Evolutionary conservation across 202 grass and related monocot species (phyloP), one percentile per base, ranked within the genome.

Genomic region (Eragrostis tef): DNA sequence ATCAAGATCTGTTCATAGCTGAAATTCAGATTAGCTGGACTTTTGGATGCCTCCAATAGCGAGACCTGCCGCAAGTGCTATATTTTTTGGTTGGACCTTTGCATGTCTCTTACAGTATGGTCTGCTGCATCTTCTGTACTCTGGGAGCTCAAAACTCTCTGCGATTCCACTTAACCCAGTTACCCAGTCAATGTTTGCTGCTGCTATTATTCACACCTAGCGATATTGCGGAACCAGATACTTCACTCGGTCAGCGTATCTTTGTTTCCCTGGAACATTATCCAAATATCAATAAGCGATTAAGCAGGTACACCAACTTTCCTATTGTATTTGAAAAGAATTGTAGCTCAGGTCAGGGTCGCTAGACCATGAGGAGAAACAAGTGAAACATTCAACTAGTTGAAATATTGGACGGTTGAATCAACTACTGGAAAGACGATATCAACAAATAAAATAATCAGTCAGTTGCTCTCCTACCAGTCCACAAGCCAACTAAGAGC

Each of bases 131-230:
- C 53, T 24, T 19, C 9, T 69, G 17, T 39, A 89, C 70, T 88
- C 83, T 21, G 88, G 86, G 46, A 79, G 61, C 64, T 86, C 83
- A 86, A 85, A 83, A 84, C 8, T 86, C 22, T n/a, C 61, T 86
- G 79, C 52, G 62, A 74, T 66, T 85, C 70, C 9, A 21, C 76
- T 60, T 81, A 64, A n/a, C 7, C 11, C 21, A 83, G 39, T 67
- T 91, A 29, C 3, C 73, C 75, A 83, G 60, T 90, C 61, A 20
- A 94, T 64, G 70, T 53, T 90, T 64, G 70, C 53, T 90, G 20
- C 69, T 39, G 11, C 84, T 19, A n/a, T n/a, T n/a, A n/a, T n/a
- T 90, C 74, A 46, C 87, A 84, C 73, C 65, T 84, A 49, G 87
- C 34, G 53, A 88, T 88, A 60, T 72, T 67, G 52, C 83, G 85